Percentiles rank a stretch among this genome's conserved stretches.
Evolutionary conservation across 2,329 filamentous ascomycete species (phyloP).

Genomic region (Monilinia fructicola): DNA sequence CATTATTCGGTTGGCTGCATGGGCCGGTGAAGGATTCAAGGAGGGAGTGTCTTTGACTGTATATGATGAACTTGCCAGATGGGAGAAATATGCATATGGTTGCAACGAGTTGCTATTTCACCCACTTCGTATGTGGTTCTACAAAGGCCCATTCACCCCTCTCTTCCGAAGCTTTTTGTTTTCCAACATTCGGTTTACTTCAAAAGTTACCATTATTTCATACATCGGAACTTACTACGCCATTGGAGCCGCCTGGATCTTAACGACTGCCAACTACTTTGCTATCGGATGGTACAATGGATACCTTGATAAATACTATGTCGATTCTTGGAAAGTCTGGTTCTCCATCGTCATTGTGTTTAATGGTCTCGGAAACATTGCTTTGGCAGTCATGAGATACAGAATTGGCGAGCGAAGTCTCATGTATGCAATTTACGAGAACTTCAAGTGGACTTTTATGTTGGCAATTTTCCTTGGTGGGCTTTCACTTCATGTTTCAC

Average conservation of each 20-base stretch:
- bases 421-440: conserved; percentile 57
- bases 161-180: conserved; percentile 73
- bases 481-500: conserved; percentile 75
- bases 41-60: conserved; percentile 82
- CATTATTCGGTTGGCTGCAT: conserved; percentile 69
- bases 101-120: conserved; percentile 83
- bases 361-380: conserved; percentile 70
- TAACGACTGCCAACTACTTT: conserved; percentile 74
- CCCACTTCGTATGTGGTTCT: conserved; percentile 71
- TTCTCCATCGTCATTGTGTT: conserved; percentile 79
- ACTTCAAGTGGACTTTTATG: conserved; percentile 72
- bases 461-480: conserved; percentile 82
- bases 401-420: conserved; percentile 64
- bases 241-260: conserved; percentile 72
- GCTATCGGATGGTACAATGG: conserved; percentile 74
- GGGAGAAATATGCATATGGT: conserved; percentile 86
- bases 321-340: conserved; percentile 77
- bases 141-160: conserved; percentile 73
- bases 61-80: conserved; percentile 79
- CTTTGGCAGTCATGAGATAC: conserved; percentile 71
- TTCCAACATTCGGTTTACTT: conserved; percentile 71
- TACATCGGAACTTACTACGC: conserved; percentile 82
- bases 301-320: conserved; percentile 76
- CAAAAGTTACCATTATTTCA: conserved; percentile 72
- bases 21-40: conserved; percentile 75